These are phyloP conservation scores for Fusarium avenaceum DNA, from an alignment of 2,329 filamentous ascomycete species.

Conservation along the genomic window DNA sequence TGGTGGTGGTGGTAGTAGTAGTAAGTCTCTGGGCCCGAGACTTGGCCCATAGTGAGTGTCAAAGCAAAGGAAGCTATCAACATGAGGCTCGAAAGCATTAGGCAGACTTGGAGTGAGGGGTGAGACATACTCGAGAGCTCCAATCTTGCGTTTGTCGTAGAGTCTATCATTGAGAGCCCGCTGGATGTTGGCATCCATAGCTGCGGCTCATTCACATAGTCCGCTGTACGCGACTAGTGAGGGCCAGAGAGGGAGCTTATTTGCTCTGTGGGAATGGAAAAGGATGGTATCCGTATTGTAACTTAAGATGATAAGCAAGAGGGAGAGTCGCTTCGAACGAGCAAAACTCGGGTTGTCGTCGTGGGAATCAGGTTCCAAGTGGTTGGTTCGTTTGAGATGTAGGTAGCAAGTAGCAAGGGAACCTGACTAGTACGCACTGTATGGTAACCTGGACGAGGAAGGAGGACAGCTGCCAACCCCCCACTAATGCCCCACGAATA, in stretches of 20 bases:
- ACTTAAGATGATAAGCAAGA: conserved; percentile 4
- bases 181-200: conserved; percentile 91
- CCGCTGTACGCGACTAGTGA: conserved; percentile 35
- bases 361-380: conserved; percentile 36
- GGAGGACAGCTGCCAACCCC: conserved; percentile 32
- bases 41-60: background rate
- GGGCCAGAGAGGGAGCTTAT: background rate
- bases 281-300: background rate
- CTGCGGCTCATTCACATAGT: conserved; percentile 46
- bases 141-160: conserved; percentile 97
- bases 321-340: conserved; percentile 3
- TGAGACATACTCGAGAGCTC: conserved; percentile 87
- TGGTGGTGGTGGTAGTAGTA: background rate
- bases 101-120: conserved; percentile 14
- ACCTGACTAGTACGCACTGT: conserved; percentile 35
- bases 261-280: background rate
- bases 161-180: conserved; percentile 96
- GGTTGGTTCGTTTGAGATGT: conserved; percentile 43
- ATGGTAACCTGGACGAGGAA: conserved; percentile 29
- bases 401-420: conserved; percentile 8
- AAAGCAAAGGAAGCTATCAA: conserved; percentile 2
- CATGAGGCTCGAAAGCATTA: background rate
- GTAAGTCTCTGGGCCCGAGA: conserved; percentile 12
- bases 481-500: conserved; percentile 40
- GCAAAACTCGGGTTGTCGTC: conserved; percentile 25